Conservation (phyloP, 192 early-diverging fungal species). For the Backusella luteola region DNA sequence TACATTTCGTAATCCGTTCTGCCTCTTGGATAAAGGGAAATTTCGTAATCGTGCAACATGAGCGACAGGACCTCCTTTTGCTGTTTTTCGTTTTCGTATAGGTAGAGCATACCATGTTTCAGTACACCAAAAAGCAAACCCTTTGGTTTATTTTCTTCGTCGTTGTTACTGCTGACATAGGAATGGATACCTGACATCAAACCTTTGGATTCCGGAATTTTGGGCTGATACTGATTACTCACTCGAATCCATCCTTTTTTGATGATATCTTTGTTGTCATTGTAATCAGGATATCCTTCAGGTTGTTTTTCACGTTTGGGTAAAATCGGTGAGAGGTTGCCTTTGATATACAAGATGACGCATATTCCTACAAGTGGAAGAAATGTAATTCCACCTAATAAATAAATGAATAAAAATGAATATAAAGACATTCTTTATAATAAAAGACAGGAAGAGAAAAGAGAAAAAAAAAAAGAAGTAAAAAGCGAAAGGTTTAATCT, state of each 20-base stretch:
- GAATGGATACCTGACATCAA: conserved; percentile 17
- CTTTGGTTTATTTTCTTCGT: conserved; percentile 21
- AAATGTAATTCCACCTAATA: conserved; percentile 11
- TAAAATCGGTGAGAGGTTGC: neutral
- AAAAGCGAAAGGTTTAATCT: neutral
- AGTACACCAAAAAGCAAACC: conserved; percentile 67
- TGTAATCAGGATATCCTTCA: neutral
- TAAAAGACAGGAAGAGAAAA: neutral
- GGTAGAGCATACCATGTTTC: conserved; percentile 73
- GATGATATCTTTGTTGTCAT: neutral
- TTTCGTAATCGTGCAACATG: conserved; percentile 68
- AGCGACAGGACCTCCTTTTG: conserved; percentile 50
- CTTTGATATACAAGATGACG: neutral
- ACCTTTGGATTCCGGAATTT: conserved; percentile 15
- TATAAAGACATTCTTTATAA: conserved; percentile 5
- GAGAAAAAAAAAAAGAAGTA: neutral
- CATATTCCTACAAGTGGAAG: neutral
- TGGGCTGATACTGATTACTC: conserved; percentile 22
- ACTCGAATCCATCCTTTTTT: conserved; percentile 39
- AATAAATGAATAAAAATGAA: conserved; percentile 6
- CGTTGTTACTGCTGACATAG: neutral
- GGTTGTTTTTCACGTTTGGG: neutral
- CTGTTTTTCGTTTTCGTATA: conserved; percentile 71
- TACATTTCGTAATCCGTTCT: conserved; percentile 68
- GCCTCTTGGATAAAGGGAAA: conserved; percentile 73